These are phyloP conservation scores for Ligustrum vulgare DNA, from an alignment of 257 asterid species.

Conservation along the genomic window DNA sequence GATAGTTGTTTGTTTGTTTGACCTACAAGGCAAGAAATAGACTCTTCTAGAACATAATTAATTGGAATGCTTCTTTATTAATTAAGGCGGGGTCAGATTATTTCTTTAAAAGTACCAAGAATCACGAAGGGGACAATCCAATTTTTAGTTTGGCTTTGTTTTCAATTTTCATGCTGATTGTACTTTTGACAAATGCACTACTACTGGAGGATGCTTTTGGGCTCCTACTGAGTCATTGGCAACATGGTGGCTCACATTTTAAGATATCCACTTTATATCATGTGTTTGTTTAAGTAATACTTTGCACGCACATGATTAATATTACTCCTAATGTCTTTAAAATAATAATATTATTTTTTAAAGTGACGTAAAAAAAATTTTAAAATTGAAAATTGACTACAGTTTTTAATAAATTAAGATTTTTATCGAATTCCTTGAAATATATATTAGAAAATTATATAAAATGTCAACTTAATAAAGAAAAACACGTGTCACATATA, in stretches of 20 bases:
- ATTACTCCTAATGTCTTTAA: too few relatives aligned
- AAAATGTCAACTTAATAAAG: too few relatives aligned
- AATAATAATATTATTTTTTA: too few relatives aligned
- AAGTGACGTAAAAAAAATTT: too few relatives aligned
- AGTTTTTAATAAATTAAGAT: too few relatives aligned
- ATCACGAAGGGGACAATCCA: neutral
- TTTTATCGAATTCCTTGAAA: too few relatives aligned
- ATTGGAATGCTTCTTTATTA: neutral
- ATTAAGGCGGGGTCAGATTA: neutral
- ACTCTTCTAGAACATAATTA: neutral
- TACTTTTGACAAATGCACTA: neutral
- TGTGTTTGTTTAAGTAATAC: neutral
- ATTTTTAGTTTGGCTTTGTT: neutral
- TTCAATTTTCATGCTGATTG: neutral
- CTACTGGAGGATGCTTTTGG: neutral
- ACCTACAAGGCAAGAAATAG: conserved; percentile 19
- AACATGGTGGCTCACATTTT: neutral
- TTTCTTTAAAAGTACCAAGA: neutral
- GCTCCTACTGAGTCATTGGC: neutral
- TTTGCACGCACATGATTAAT: too few relatives aligned
- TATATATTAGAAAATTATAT: too few relatives aligned
- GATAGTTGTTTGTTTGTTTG: conserved; percentile 4
- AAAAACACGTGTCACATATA: too few relatives aligned
- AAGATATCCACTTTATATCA: neutral
- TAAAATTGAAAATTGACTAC: too few relatives aligned